These are phyloP conservation scores for Biancaea sappan DNA, from an alignment of 306 rosid species.

Conservation along the genomic window DNA sequence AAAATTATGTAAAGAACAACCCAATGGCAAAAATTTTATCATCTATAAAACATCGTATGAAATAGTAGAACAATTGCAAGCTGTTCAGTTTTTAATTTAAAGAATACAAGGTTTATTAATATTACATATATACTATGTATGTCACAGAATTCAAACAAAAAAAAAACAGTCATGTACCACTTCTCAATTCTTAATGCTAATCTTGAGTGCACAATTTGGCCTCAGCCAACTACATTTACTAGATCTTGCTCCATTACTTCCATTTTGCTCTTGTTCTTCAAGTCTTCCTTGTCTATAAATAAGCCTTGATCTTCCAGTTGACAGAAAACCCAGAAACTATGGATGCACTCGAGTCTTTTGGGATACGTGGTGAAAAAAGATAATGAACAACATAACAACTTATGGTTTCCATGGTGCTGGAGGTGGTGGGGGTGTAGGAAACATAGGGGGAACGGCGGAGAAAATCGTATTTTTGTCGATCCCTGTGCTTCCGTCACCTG, in stretches of 20 bases:
- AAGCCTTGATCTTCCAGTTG: slow-evolving; percentile 32
- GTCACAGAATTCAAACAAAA: slow-evolving; percentile 45
- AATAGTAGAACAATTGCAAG: slow-evolving; percentile 37
- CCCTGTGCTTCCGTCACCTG: slow-evolving; percentile 58
- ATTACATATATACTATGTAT: slow-evolving; percentile 52
- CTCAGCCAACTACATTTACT: slow-evolving; percentile 12
- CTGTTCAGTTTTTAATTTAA: slow-evolving; percentile 50
- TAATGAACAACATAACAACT: slow-evolving; percentile 18
- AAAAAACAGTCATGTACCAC: slow-evolving; percentile 17
- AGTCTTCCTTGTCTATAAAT: slow-evolving; percentile 19
- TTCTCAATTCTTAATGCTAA: slow-evolving; percentile 22
- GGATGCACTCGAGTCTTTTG: slow-evolving; percentile 39
- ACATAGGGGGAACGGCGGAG: slow-evolving; percentile 87
- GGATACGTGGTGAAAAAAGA: slow-evolving; percentile 30
- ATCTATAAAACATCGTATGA: slow-evolving; percentile 18
- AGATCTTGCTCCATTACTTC: slow-evolving; percentile 14
- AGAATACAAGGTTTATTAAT: slow-evolving; percentile 52
- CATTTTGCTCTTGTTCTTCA: background rate
- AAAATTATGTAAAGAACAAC: too few species aligned
- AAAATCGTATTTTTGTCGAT: slow-evolving; percentile 80
- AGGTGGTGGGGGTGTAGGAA: slow-evolving; percentile 88
- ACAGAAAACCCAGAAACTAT: slow-evolving; percentile 31
- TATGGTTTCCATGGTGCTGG: slow-evolving; percentile 92
- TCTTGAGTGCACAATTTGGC: background rate
- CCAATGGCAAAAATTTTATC: background rate